Conservation (phyloP, 805 yeast genomes). For the Candida pini region DNA sequence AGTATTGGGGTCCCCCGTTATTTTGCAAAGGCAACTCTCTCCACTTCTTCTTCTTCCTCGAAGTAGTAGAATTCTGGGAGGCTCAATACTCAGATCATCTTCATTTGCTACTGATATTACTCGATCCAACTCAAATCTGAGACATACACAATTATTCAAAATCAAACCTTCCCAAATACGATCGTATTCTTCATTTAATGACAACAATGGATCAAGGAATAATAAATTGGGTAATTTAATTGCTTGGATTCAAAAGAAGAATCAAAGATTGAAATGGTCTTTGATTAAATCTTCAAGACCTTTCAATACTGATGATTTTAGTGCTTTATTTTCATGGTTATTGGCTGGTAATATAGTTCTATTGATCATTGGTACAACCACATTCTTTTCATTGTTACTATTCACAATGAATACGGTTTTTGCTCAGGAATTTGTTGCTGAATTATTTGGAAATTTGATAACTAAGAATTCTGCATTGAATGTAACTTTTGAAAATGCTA, state of each 20-base stretch:
- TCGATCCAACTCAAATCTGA: no score
- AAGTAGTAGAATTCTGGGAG: no score
- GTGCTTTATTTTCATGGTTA: conserved; percentile 89
- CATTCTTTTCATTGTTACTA: conserved; percentile 77
- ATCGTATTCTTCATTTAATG: no score
- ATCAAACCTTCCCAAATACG: no score
- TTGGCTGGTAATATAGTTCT: conserved; percentile 80
- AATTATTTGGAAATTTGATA: conserved; percentile 71
- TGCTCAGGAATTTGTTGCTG: conserved; percentile 85
- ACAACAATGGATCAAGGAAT: no score
- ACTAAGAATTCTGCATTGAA: conserved; percentile 78
- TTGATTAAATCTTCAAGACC: conserved; percentile 74
- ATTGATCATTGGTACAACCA: conserved; percentile 83
- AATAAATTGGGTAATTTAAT: conserved; percentile 1
- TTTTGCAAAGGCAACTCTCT: no score
- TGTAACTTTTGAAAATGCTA: conserved; percentile 88
- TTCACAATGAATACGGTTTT: conserved; percentile 76
- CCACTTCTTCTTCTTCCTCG: no score
- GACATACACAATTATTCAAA: no score
- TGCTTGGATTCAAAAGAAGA: conserved; percentile 1
- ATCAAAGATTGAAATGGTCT: conserved; percentile 55
- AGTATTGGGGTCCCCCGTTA: no score
- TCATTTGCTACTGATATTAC: no score
- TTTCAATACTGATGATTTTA: conserved; percentile 84
- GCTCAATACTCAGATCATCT: no score